Percentiles rank a stretch among this genome's conserved stretches.
These are phyloP conservation scores for Tetracladium setigerum DNA, from an alignment of 495 filamentous ascomycete species.

Conservation along the genomic window DNA sequence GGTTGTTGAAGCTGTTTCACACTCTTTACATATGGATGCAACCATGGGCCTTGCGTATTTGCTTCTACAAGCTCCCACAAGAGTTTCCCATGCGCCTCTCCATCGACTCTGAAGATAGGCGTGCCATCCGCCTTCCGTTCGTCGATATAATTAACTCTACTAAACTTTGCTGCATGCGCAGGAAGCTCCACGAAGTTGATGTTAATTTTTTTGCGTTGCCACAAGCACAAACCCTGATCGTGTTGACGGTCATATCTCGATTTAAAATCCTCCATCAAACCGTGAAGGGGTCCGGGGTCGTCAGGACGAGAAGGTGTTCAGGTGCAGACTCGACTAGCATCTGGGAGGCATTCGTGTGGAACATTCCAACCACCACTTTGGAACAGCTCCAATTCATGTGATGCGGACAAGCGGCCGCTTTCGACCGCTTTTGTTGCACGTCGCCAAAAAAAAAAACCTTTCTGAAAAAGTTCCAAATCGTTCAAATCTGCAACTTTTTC, in stretches of 20 bases:
- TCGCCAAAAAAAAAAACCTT: no score
- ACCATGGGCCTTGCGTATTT: conserved; percentile 34
- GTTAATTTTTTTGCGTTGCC: conserved; percentile 36
- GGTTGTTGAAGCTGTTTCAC: no score
- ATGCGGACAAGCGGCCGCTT: no score
- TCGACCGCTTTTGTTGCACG: no score
- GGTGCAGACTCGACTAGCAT: conserved; percentile 21
- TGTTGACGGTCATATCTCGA: conserved; percentile 35
- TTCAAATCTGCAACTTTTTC: no score
- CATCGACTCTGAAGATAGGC: conserved; percentile 23
- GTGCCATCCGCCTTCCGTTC: conserved; percentile 35
- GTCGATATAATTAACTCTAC: conserved; percentile 43
- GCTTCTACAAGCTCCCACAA: conserved; percentile 31
- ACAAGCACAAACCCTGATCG: conserved; percentile 35
- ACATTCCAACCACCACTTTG: no score
- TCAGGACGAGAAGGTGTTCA: conserved; percentile 17
- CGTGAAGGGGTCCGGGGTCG: conserved; percentile 29
- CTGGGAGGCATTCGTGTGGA: no score
- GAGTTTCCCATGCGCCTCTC: conserved; percentile 33
- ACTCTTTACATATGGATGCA: conserved; percentile 38
- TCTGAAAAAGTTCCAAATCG: no score
- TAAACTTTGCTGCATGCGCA: conserved; percentile 25
- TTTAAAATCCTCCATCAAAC: conserved; percentile 28
- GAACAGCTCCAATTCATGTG: no score
- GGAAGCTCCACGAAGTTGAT: conserved; percentile 31